phyloP scores from a whole-genome alignment of 176 grass and related monocot genomes.

The Aegilops tauschii region DNA sequence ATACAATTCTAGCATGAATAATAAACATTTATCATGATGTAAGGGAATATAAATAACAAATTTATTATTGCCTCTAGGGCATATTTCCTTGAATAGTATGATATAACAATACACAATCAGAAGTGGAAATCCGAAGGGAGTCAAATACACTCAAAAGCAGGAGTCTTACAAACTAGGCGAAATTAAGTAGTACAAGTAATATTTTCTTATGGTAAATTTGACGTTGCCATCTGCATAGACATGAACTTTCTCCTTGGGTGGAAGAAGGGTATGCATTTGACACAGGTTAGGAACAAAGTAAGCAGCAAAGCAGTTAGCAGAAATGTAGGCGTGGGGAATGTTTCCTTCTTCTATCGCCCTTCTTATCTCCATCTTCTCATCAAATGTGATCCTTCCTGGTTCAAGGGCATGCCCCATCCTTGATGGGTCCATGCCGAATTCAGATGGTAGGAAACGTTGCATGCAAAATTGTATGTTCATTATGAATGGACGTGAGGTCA shows the following conservation, averaged over 20 bases:
- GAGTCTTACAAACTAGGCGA: not conserved
- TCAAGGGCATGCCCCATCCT: constrained; percentile 55
- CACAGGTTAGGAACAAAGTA: constrained; percentile 29
- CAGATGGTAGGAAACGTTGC: constrained; percentile 64
- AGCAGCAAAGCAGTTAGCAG: constrained; percentile 41
- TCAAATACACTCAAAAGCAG: not conserved
- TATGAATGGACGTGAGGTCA: not conserved
- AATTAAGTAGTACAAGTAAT: not conserved
- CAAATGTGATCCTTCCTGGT: constrained; percentile 42
- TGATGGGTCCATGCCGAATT: constrained; percentile 59
- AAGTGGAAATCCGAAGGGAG: not conserved
- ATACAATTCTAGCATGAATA: no score
- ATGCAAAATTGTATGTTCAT: not conserved
- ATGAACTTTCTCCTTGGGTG: constrained; percentile 44
- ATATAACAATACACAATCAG: not conserved
- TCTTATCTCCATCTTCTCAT: constrained; percentile 48
- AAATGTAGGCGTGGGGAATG: constrained; percentile 65
- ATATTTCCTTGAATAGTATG: not conserved
- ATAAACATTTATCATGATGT: no score
- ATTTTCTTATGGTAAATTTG: constrained; percentile 12
- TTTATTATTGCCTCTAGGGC: no score
- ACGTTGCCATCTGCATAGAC: constrained; percentile 51
- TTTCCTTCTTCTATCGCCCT: constrained; percentile 46
- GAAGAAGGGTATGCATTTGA: constrained; percentile 41
- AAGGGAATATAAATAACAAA: no score